Evolutionary conservation across 2,329 filamentous ascomycete species (phyloP), one percentile per base, ranked within the genome.

Genomic region (Cadophora sp.): DNA sequence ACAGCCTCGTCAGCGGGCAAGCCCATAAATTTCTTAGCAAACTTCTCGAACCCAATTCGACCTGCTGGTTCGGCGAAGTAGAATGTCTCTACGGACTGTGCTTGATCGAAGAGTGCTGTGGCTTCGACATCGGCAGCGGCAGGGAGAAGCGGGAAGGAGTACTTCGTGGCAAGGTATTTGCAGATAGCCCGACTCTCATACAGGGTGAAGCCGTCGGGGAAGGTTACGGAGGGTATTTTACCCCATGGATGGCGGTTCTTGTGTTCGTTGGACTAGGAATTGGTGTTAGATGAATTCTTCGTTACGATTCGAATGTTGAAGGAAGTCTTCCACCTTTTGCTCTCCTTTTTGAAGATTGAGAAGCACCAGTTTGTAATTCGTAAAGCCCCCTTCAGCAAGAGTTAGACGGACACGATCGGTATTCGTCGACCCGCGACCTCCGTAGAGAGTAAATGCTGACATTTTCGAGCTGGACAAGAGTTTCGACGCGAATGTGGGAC

Each of bases 141-240:
- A 14, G 82, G 82, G 27, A 83, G 74, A 62, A 83, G 80, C 62
- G 80, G 80, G 68, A 83, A 80, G n/a, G 76, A 79, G 77, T 83
- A 84, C 71, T 82, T 83, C 37, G 29, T 79, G 12, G 81, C 75
- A 67, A 84, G 79, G 73, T 83, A 82, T 74, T 81, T 81, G 80
- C 80, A 82, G 72, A 84, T 84, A 62, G 80, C 79, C 43, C 81
- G 82, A 72, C 80, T 83, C 74, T 84, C 82, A 72, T 82, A 81
- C 65, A 84, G 78, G 61, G 77, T 82, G 73, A 83, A 83, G 0
- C 80, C 80, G 4, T 79, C 76, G 14, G 80, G 72, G 69, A 79
- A 81, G 59, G 73, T 75, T 53, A 83, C 68, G n/a, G 72, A 75
- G 48, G 81, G 81, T 34, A 82, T 72, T 75, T 82, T 82, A 26